Base-by-base conservation (phyloP, 768 basidiomycete genomes). In the Tylopilus sp. region DNA sequence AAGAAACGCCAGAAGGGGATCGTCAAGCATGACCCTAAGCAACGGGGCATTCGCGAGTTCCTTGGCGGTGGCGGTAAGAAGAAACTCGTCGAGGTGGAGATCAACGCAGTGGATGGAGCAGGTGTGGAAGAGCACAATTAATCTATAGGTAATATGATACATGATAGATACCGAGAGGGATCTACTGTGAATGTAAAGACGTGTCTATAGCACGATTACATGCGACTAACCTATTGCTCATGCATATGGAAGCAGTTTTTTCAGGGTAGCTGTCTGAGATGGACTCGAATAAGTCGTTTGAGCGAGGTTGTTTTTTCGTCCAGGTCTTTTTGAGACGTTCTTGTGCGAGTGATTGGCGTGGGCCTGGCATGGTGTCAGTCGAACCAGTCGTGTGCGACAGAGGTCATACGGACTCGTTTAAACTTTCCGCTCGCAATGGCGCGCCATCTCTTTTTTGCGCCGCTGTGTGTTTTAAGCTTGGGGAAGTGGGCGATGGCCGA, bases 401-500 rank as follows among this genome's bases (percentile, higher is more conserved):
- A 35, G 21, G 30, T 25, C 22, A 31, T 17, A 71, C 83, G 40
- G 53, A 90, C 88, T 58, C 88, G 85, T 75, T 91, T 90, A 75
- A 89, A 91, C 15, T 73, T 65, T 40, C 82, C 79, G 22, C 79
- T 82, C n/a, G 79, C 79, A 40, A 89, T 68, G 3, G 85, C 83
- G 51, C 80, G 73, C 86, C 86, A 91, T 54, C 88, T 74, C 69
- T 91, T 91, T 72, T 90, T 90, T 21, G 88, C 79, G 10, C 88
- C 88, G 3, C 81, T 85, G 65, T 91, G 88, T 1, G 85, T 79
- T 68, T 91, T 91, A 59, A 91, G 71, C 71, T 91, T 91, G 47
- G 88, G 88, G 48, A 82, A 86, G 48, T 78, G 75, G 25, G 68
- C 65, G 2, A 76, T 55, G 7, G 79, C 67, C 5, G 82, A 80